Evolutionary conservation across 1,284 basidiomycete species (phyloP).

Genomic region (Trametes hirsuta): DNA sequence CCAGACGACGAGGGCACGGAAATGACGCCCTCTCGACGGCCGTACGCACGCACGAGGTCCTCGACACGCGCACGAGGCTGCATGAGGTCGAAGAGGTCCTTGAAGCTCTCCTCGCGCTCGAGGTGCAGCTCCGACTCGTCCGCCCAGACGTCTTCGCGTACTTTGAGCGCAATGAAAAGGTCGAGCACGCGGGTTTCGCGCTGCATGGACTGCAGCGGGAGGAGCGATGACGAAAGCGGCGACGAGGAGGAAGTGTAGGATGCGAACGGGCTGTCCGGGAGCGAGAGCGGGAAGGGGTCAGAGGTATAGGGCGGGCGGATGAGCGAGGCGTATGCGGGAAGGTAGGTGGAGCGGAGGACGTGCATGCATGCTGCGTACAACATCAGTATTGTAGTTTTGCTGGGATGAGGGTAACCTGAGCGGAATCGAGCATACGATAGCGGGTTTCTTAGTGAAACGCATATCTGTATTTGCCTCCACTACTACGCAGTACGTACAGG

Average conservation of each 20-base stretch:
- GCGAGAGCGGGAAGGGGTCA: constrained; percentile 68
- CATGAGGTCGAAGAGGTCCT: constrained; percentile 73
- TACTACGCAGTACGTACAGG: constrained; percentile 3
- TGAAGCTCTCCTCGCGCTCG: constrained; percentile 70
- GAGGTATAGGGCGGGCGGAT: constrained; percentile 70
- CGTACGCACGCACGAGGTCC: constrained; percentile 67
- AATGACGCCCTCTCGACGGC: constrained; percentile 57
- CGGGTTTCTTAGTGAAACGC: not conserved
- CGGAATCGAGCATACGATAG: not conserved
- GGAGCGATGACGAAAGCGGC: constrained; percentile 28
- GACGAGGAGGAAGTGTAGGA: constrained; percentile 52
- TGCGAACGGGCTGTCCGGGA: constrained; percentile 63
- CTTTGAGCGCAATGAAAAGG: constrained; percentile 75
- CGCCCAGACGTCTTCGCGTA: constrained; percentile 72
- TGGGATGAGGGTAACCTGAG: not conserved
- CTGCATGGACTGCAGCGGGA: constrained; percentile 45
- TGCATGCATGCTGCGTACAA: constrained; percentile 68
- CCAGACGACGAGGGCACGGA: constrained; percentile 15
- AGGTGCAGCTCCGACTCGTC: constrained; percentile 75
- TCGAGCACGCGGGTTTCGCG: constrained; percentile 77
- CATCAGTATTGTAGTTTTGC: not conserved
- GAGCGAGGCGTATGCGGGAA: constrained; percentile 63
- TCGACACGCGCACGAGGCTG: constrained; percentile 74
- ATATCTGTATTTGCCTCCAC: constrained; percentile 11
- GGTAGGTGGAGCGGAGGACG: constrained; percentile 71